phyloP scores from a whole-genome alignment of 192 early-diverging fungal species.

The Diversispora epigaea region DNA sequence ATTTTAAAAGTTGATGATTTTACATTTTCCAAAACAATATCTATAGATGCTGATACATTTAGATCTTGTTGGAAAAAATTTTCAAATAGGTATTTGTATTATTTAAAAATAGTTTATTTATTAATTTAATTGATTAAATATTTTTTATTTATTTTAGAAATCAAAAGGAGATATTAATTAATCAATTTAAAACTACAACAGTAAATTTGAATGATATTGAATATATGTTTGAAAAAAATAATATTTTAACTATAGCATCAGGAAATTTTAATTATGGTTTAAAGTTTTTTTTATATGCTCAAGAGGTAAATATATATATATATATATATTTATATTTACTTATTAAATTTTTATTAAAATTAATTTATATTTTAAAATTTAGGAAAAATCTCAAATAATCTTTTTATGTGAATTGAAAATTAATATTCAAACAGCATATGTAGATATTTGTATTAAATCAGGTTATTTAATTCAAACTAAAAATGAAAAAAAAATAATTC shows the following conservation, averaged over 20 bases:
- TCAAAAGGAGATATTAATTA: not conserved
- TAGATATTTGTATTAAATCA: not conserved
- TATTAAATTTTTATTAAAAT: not conserved
- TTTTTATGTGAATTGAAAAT: conserved; percentile 5
- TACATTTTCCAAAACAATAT: conserved; percentile 3
- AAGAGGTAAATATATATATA: not conserved
- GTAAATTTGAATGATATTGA: not conserved
- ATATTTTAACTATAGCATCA: conserved; percentile 14
- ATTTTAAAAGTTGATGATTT: not conserved
- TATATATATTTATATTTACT: not conserved
- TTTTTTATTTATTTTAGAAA: not conserved
- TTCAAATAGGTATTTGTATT: not conserved
- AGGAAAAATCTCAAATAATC: not conserved
- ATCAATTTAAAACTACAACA: not conserved
- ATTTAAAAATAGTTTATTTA: not conserved
- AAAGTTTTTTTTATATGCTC: conserved; percentile 14
- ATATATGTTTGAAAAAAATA: conserved; percentile 5
- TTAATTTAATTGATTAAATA: not conserved
- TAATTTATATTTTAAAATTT: not conserved
- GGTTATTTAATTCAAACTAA: not conserved
- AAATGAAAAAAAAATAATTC: not conserved
- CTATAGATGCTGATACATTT: not conserved
- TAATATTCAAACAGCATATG: not conserved
- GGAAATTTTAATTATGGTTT: not conserved
- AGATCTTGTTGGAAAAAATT: conserved; percentile 1